Base-by-base conservation (phyloP, 192 early-diverging fungal genomes). In the Coemansia sp. region DNA sequence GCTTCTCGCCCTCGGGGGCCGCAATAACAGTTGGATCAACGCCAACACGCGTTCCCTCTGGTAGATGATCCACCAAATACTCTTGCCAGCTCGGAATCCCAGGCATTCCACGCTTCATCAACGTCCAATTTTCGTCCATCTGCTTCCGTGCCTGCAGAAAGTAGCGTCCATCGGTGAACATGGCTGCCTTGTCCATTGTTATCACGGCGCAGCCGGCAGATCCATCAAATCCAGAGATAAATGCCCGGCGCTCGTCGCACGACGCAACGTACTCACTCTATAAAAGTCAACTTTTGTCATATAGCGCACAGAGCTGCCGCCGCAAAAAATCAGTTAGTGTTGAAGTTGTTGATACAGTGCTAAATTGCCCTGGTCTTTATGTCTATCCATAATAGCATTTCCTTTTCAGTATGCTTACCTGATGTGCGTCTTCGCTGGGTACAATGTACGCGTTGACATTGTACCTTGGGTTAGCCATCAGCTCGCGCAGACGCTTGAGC, bases 131-230 rank as follows among this genome's bases (percentile, higher is more conserved):
- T 56, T 49, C 54, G 74, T 95, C 95, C 64, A 98, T 83, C 78
- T 98, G 93, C 73, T 92, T 81, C 3, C 89, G 86, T 14, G 95
- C 97, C 71, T 98, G 97, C 64, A 98, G 78, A 81, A 94, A 97
- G 88, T 98, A 98, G 53, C 97, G 87, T 5, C 97, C 97, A 73
- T 98, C 97, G 6, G 97, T 98, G 71, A 95, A 98, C 53, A 98
- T 84, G 26, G 90, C 88, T 54, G 94, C 94, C 54, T 85, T 69
- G 34, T 90, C 85, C 28, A 74, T 49, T 3, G 93, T 90, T 18
- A 98, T 87, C 44, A 98, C 86, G 7, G 95, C 97, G 54, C 89
- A 87, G 75, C 93, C 94, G n/a, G 97, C 95, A 19, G 97, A 98
- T n/a, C 97, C 97, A 52, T 89, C 92, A 72, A 98, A 98, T 32